Evolutionary conservation across 2,329 filamentous ascomycete species (phyloP), one percentile per base, ranked within the genome.

Genomic region (Ophioceras dolichostomum): DNA sequence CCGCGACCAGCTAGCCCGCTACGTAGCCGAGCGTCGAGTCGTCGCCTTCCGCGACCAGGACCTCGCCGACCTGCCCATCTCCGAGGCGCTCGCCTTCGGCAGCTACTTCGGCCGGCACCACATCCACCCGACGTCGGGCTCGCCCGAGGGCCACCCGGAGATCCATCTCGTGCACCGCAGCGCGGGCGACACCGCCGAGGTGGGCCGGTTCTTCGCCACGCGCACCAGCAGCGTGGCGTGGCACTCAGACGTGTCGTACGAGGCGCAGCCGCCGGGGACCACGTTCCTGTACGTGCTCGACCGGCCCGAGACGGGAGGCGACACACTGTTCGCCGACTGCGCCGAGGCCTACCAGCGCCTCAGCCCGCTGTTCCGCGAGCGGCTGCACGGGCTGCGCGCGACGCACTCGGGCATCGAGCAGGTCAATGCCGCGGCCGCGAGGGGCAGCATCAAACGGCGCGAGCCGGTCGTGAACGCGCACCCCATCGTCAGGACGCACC

Each of bases 171-270:
- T 85, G 6, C 79, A 84, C 55, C 70, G 79, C 74, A 79, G 39
- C 65, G 78, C 40, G 65, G 76, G 74, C 18, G 79, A 84, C 49
- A 74, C 67, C 6, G 70, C 65, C 2, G 70, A 67, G 10, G 58
- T 68, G 10, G 60, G 68, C 29, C 39, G 43, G 10, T 80, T 77
- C 56, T 75, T 84, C 39, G 63, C 51, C 42, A 73, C 73, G 30
- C 71, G 81, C n/a, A 86, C 83, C 2, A 88, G 79, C 57, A 83
- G 79, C 2, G 77, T 91, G 2, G 83, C 84, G 5, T 94, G 87
- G 86, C 87, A 94, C 61, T 83, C 79, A 0, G 88, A 94, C 49
- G 79, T 94, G 3, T 83, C 83, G 0, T 94, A 93, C 53, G 88
- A 94, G 62, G 65, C 73, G 45, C 87, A 95, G 59, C 86, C 88